phyloP scores from a whole-genome alignment of 139 green algal genomes.

The Chlorella sorokiniana region DNA sequence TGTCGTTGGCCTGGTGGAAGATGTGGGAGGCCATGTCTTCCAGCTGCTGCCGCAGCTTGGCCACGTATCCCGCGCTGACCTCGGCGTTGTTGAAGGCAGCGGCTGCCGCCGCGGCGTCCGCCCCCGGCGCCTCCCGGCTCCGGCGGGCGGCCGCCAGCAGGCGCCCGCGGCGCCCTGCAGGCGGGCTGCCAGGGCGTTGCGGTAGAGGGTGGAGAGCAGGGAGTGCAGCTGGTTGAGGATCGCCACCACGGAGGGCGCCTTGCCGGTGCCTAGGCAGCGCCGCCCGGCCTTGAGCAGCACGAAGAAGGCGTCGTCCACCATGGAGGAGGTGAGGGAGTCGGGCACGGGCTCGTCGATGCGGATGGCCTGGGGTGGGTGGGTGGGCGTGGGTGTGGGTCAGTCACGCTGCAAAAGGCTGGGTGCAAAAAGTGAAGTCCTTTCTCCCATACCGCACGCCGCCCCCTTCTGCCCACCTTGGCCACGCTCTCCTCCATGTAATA shows the following conservation, averaged over 20 bases:
- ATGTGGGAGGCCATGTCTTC: conserved; percentile 62
- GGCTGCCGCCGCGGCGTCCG: conserved; percentile 17
- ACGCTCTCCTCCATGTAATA: conserved; percentile 90
- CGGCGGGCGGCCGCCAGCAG: conserved; percentile 19
- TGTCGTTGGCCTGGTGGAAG: conserved; percentile 65
- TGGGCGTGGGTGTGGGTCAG: background rate
- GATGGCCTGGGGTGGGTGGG: conserved; percentile 58
- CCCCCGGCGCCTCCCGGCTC: conserved; percentile 3
- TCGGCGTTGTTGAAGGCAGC: conserved; percentile 84
- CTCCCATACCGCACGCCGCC: background rate
- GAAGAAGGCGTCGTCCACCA: conserved; percentile 98
- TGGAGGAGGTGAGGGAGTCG: conserved; percentile 72
- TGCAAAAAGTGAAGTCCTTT: background rate
- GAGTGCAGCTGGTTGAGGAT: conserved; percentile 55
- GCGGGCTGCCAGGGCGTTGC: conserved; percentile 47
- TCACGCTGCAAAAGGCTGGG: background rate
- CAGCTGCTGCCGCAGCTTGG: conserved; percentile 85
- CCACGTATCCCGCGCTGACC: conserved; percentile 75
- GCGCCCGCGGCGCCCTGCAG: conserved; percentile 29
- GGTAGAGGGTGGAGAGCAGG: conserved; percentile 42
- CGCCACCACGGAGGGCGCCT: conserved; percentile 57
- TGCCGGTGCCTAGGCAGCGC: conserved; percentile 72
- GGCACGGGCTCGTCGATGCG: conserved; percentile 80
- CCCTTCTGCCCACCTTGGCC: conserved; percentile 61
- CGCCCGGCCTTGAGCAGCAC: conserved; percentile 84